Evolutionary conservation across 78 protist genomes (phyloP).

Genomic region (Chrysochromulina tobinii): DNA sequence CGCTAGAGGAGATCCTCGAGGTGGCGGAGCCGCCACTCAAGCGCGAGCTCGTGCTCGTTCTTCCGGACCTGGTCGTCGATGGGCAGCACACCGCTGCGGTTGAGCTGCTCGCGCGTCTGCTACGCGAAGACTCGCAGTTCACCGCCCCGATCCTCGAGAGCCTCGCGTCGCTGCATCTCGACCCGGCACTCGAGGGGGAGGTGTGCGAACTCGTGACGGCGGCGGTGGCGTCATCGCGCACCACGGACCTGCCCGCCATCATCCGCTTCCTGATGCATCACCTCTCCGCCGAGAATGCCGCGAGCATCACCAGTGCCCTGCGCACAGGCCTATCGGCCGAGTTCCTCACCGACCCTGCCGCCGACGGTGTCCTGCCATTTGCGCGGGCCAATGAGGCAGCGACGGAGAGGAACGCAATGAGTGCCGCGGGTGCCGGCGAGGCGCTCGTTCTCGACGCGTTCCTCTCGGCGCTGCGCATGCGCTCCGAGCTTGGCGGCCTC

Average conservation of each 20-base stretch:
- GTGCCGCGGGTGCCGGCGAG: background rate
- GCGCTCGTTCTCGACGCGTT: constrained; percentile 3
- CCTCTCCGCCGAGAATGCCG: background rate
- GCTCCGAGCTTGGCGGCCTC: background rate
- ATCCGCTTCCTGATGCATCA: background rate
- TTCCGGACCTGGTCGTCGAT: background rate
- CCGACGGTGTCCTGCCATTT: background rate
- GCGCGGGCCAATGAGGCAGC: no score
- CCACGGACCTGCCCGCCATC: background rate
- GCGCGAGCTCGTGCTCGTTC: background rate
- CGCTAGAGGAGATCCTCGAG: background rate
- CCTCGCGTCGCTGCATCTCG: background rate
- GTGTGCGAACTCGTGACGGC: background rate
- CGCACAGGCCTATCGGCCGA: background rate
- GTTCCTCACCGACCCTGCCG: background rate
- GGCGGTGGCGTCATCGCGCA: background rate
- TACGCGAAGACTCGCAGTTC: background rate
- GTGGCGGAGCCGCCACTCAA: background rate
- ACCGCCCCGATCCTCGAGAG: background rate
- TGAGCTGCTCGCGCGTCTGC: background rate
- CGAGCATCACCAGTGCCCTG: background rate
- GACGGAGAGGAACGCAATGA: no score
- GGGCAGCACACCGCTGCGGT: background rate
- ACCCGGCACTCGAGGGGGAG: background rate
- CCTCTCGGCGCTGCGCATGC: background rate